A percentile compares a stretch with the other conserved stretches of the same genome.
Evolutionary conservation across 495 filamentous ascomycete species (phyloP).

Genomic region (Thozetella sp.): DNA sequence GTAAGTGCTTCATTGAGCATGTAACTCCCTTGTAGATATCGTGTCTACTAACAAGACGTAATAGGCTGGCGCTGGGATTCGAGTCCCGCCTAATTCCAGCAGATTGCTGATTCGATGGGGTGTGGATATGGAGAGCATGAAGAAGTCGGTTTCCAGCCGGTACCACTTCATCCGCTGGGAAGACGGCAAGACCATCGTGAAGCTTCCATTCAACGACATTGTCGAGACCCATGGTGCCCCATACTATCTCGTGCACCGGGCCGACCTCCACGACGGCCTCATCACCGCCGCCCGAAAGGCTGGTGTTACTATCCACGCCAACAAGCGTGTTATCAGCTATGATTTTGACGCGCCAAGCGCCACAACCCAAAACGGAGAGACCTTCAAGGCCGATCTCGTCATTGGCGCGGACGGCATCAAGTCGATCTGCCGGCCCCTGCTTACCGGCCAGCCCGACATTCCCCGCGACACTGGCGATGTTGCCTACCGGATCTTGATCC

Average conservation of each 20-base stretch:
- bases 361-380: constrained; percentile 27
- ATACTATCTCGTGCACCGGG: constrained; percentile 28
- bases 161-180: not conserved
- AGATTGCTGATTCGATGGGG: not conserved
- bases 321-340: constrained; percentile 26
- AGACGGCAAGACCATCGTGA: not conserved
- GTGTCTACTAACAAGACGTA: not conserved
- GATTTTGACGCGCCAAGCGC: constrained; percentile 40
- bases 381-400: constrained; percentile 42
- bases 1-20: constrained; percentile 46
- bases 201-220: not conserved
- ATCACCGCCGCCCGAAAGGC: constrained; percentile 30
- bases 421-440: constrained; percentile 40
- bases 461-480: constrained; percentile 53
- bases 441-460: constrained; percentile 40
- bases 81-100: not conserved
- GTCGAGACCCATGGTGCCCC: not conserved
- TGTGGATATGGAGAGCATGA: not conserved
- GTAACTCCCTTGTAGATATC: constrained; percentile 37
- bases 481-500: constrained; percentile 56
- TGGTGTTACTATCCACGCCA: constrained; percentile 32
- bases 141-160: not conserved
- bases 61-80: not conserved
- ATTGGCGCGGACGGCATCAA: constrained; percentile 57
- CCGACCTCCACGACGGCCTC: constrained; percentile 41